Base-by-base conservation (phyloP, 2,329 filamentous ascomycete species). In the Colletotrichum plurivorum region DNA sequence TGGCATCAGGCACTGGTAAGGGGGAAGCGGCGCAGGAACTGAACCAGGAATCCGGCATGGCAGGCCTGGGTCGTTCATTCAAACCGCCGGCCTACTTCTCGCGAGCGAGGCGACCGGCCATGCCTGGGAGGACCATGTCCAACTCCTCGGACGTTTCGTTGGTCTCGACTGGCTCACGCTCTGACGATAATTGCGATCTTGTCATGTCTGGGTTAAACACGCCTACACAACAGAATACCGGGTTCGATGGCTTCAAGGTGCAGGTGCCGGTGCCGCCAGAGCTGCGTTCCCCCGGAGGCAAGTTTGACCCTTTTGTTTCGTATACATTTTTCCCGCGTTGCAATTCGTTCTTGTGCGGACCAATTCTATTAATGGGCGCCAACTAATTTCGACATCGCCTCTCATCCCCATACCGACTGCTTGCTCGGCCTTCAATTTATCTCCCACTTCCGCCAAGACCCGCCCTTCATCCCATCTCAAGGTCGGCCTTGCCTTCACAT, bases 11-110 rank as follows among this genome's bases (percentile, higher is more conserved):
- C 36, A 41, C 20, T 27, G 46, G n/a, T 20, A 67, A 41, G 27
- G 63, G 68, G 57, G 41, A 46, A 45, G 9, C 9, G 25, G 57
- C 16, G 27, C 46, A 13, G 22, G 64, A 59, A 55, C 48, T 51
- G 56, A 55, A 56, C 18, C 41, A 43, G 51, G 56, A 52, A 53
- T 56, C 65, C 62, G 73, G 51, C 61, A 88, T 88, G 85, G 81
- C 85, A 67, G 83, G 78, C 75, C 78, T 87, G 68, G 80, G 83
- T 53, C 83, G 84, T 72, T 85, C 85, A 13, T 82, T 88, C 76
- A 84, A 86, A 72, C 80, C 84, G 8, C 77, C 84, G 48, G 79
- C 79, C 25, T 84, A 83, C 72, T 77, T 85, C 41, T 78, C 84
- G 63, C 81, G 82, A 54, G 74, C 76, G 18, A 78, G 83, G 70